A percentile compares a stretch with the other conserved stretches of the same genome.
These are phyloP conservation scores for Colletotrichum sublineola DNA, from an alignment of 2,329 filamentous ascomycete species.

Conservation along the genomic window DNA sequence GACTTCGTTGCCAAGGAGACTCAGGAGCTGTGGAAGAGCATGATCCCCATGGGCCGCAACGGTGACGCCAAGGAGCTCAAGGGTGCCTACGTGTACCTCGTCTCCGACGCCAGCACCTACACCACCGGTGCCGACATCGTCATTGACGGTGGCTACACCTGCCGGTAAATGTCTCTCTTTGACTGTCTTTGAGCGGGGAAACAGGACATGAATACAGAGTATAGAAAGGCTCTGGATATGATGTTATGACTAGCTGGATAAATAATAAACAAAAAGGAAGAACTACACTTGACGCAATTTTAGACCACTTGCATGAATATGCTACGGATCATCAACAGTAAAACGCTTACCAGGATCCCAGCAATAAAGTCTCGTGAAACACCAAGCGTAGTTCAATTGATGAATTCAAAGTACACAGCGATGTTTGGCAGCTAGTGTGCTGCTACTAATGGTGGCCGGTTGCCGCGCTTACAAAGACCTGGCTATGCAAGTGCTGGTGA, in stretches of 20 bases:
- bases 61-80: slow-evolving; percentile 79
- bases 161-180: slow-evolving; percentile 52
- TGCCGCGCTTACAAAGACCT: too few species aligned
- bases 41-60: slow-evolving; percentile 80
- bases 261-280: slow-evolving; percentile 17
- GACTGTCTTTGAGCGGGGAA: slow-evolving; percentile 12
- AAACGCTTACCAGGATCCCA: too few species aligned
- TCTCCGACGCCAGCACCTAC: slow-evolving; percentile 81
- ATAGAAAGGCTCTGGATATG: slow-evolving; percentile 25
- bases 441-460: too few species aligned
- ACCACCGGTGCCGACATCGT: slow-evolving; percentile 79
- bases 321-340: too few species aligned
- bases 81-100: slow-evolving; percentile 83
- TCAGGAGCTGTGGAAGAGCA: slow-evolving; percentile 79
- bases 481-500: too few species aligned
- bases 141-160: slow-evolving; percentile 78
- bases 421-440: too few species aligned
- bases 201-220: slow-evolving; percentile 20
- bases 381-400: too few species aligned
- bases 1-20: slow-evolving; percentile 75
- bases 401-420: too few species aligned
- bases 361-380: too few species aligned
- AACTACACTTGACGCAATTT: not conserved
- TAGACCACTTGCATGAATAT: too few species aligned
- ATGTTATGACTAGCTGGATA: slow-evolving; percentile 31